Conservation (phyloP, 208 protist species). For the Trypanosoma cruzi region DNA sequence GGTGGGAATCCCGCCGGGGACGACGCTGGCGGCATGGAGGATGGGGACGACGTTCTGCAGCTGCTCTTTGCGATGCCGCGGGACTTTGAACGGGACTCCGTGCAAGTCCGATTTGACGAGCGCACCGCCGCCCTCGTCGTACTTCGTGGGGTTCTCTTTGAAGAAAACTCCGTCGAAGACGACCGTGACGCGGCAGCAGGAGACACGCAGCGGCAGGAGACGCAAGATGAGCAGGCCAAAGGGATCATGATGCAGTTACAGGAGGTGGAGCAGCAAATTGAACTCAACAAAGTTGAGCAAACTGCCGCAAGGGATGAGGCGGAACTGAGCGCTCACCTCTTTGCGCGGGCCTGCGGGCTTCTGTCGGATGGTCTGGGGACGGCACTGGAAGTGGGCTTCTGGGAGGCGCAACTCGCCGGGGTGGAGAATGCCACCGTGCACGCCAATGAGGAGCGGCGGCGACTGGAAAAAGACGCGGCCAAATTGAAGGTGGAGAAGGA, state of each 20-base stretch:
- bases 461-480: conserved; percentile 5
- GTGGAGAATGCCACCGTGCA: neutral
- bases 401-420: conserved; percentile 26
- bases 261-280: conserved; percentile 9
- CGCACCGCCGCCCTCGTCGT: conserved; percentile 23
- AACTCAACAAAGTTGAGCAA: conserved; percentile 12
- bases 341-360: conserved; percentile 17
- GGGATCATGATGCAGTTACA: conserved; percentile 10
- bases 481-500: conserved; percentile 1
- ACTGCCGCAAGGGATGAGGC: conserved; percentile 14
- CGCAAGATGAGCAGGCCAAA: neutral
- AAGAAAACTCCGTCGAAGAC: neutral
- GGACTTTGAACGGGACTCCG: conserved; percentile 29
- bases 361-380: conserved; percentile 4
- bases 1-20: neutral
- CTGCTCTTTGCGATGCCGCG: conserved; percentile 25
- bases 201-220: conserved; percentile 13
- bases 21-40: neutral
- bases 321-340: neutral
- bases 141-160: conserved; percentile 28
- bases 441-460: neutral
- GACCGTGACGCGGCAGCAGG: neutral
- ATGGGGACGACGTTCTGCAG: conserved; percentile 20
- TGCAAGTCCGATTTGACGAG: conserved; percentile 36
- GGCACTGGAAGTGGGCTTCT: conserved; percentile 15